Evolutionary conservation across 83 land plant species (phyloP), one percentile per base, ranked within the genome.

Genomic region (Thuja plicata): DNA sequence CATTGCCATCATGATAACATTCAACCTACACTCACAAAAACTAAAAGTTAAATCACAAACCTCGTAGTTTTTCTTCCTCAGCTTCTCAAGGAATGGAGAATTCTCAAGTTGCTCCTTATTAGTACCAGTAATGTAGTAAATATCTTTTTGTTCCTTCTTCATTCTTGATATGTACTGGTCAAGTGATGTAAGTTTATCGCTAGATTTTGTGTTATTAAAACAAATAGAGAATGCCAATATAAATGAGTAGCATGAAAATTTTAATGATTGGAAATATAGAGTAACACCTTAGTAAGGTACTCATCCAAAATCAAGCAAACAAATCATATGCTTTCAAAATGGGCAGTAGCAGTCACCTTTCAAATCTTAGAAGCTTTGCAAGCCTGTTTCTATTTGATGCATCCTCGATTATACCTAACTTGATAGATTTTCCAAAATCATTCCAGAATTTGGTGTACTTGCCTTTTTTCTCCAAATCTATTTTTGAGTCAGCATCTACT

Each of bases 361-460:
- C 94, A 88, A 98, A 95, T 91, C 99, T 91, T 10, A 98, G 93
- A 57, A 98, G 98, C 89, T 98, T 98, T 34, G 99, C 99, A 88
- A 98, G 96, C 32, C 99, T 96, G 83, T 92, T 94, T 71, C 99
- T 93, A 90, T 98, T 98, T 13, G 97, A 89, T 90, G 99, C 99
- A 94, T 98, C 99, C 88, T 98, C 99, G 92, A 98, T 92, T 80
- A 98, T 97, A 35, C 99, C 99, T 88, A 98, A 96, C 87, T 98
- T 98, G 45, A 98, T 95, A 9, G 99, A 95, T 86, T 98, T 98
- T 35, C 99, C 99, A 94, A 97, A 98, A 86, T 98, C 98, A 76
- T 97, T 98, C 99, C 99, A 98, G 91, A 98, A 98, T 30, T 94
- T 94, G 12, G 96, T 90, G 88, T 98, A 98, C 87, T 96, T 94